Evolutionary conservation across 2,329 filamentous ascomycete species (phyloP), one percentile per base, ranked within the genome.

Genomic region (Sarocladium strictum): DNA sequence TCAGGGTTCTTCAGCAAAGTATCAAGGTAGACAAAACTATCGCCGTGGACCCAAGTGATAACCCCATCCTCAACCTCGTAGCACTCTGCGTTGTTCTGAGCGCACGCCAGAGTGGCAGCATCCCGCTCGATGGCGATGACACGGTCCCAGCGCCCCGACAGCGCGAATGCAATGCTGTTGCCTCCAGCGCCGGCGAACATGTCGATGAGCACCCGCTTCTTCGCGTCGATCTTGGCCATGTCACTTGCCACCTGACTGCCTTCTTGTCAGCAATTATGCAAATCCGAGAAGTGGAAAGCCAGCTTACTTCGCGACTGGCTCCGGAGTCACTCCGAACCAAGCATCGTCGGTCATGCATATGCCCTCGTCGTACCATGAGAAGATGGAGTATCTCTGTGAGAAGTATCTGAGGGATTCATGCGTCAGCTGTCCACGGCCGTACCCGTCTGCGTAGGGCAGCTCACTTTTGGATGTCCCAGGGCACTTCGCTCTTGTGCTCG

Each of bases 301-400:
- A n/a, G n/a, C 77, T 63, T 75, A 94, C 89, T 79, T 84, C 57
- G 94, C 94, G 26, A 99, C 83, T 3, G 89, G 88, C 69, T 99
- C 93, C 14, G 94, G 92, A 0, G 95, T 99, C 7, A 97, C 92
- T 54, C 92, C 94, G 68, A 94, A 99, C 94, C 94, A 99, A 54
- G 91, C 88, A 71, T 93, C 87, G 67, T 96, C 86, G 0, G 95
- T 99, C 78, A 99, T 84, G 76, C 85, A 87, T 60, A 99, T 81
- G 54, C 91, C 93, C 56, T 92, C 80, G 67, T 97, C 87, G 67
- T 97, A 99, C 62, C 80, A 80, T 15, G 86, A 86, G 72, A 96
- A 99, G 60, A 99, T 89, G 53, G 85, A 86, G 68, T 94, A 86
- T 57, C 94, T 83, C 65, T 97, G 92, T 15, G 86, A 79, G 83